phyloP scores from a whole-genome alignment of 1,284 basidiomycete species.

The Sporisorium iseilematis-ciliati region DNA sequence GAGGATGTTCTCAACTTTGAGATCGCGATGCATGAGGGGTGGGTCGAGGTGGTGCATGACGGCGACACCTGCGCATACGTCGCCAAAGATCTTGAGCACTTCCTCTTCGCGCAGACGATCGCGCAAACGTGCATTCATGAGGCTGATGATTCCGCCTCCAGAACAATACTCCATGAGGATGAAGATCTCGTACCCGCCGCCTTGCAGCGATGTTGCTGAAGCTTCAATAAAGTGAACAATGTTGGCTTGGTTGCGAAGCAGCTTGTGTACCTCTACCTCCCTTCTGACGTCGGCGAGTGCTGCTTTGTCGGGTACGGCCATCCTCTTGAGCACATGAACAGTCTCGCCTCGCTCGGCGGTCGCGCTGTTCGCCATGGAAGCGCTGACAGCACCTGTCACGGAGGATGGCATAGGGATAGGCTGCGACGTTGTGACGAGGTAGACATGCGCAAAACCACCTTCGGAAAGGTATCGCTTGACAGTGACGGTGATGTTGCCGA shows the following conservation, averaged over 20 bases:
- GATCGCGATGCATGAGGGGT: slow-evolving; percentile 91
- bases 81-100: slow-evolving; percentile 90
- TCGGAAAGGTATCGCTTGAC: slow-evolving; percentile 91
- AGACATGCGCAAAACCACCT: slow-evolving; percentile 98
- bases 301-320: slow-evolving; percentile 89
- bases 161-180: slow-evolving; percentile 98
- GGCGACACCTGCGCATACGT: slow-evolving; percentile 64
- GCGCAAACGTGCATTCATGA: slow-evolving; percentile 95
- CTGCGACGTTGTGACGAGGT: slow-evolving; percentile 86
- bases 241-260: slow-evolving; percentile 88
- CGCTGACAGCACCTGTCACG: slow-evolving; percentile 35
- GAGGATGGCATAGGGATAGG: slow-evolving; percentile 75
- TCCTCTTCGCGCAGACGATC: slow-evolving; percentile 93
- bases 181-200: slow-evolving; percentile 90
- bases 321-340: slow-evolving; percentile 95
- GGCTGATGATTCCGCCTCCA: slow-evolving; percentile 96
- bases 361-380: slow-evolving; percentile 35
- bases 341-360: slow-evolving; percentile 72
- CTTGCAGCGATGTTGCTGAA: slow-evolving; percentile 73
- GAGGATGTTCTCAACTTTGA: slow-evolving; percentile 96
- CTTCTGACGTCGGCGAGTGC: slow-evolving; percentile 95
- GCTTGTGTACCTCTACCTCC: slow-evolving; percentile 97
- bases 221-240: slow-evolving; percentile 93
- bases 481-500: slow-evolving; percentile 89
- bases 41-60: slow-evolving; percentile 91